phyloP scores from a whole-genome alignment of 2,329 filamentous ascomycete genomes.

The Cryphonectria parasitica region DNA sequence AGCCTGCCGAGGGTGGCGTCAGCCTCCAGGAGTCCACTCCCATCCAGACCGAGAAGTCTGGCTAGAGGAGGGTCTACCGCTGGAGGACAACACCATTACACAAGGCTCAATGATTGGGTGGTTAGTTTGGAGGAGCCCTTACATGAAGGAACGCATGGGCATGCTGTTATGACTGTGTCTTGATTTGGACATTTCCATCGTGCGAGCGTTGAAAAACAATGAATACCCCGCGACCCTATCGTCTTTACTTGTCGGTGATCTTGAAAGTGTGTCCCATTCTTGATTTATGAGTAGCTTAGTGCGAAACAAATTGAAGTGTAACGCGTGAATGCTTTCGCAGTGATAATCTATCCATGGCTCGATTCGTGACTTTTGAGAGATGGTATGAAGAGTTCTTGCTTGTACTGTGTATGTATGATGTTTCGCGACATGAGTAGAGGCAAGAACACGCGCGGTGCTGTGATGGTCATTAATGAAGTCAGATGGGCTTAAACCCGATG shows the following conservation, averaged over 20 bases:
- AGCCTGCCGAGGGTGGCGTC: constrained; percentile 27
- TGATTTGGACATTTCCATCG: constrained; percentile 15
- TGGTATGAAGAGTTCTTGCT: neutral
- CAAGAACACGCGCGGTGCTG: neutral
- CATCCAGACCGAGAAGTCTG: constrained; percentile 28
- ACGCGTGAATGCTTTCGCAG: neutral
- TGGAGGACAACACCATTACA: neutral
- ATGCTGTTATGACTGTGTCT: constrained; percentile 23
- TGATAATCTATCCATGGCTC: neutral
- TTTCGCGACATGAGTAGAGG: neutral
- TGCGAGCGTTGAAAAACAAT: constrained; percentile 16
- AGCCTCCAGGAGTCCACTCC: constrained; percentile 26
- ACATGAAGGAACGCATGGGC: constrained; percentile 14
- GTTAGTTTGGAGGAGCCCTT: neutral
- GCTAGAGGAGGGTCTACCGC: constrained; percentile 2
- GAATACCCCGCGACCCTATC: constrained; percentile 17
- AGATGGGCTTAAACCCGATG: neutral
- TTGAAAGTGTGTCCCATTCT: neutral
- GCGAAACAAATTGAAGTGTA: neutral
- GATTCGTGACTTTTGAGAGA: neutral
- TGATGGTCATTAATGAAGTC: neutral
- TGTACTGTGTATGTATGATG: neutral
- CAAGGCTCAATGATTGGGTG: neutral
- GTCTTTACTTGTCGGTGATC: neutral
- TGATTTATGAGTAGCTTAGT: neutral